Base-by-base conservation (phyloP, 2,329 filamentous ascomycete species). In the Ophiognomonia clavigignenti-juglandacearum region DNA sequence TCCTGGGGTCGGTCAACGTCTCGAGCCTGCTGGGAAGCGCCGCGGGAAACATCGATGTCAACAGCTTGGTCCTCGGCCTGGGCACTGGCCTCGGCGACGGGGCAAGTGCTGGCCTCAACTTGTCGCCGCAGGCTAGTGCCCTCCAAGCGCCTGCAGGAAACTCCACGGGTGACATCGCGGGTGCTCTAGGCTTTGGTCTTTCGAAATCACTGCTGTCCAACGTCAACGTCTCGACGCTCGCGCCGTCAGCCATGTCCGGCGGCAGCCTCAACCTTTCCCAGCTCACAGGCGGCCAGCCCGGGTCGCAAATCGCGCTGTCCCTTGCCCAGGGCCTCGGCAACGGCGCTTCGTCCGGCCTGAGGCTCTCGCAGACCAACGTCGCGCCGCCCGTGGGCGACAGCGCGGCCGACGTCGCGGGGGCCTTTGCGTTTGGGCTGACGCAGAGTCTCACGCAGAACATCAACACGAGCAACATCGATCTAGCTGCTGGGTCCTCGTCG, bases 161-260 rank as follows among this genome's bases (percentile, higher is more conserved):
- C 23, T 37, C 14, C 34, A 23, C 49, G 13, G 34, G 40, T 10
- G 57, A 57, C 22, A 47, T 57, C 6, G 41, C 53, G 8, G 56
- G 58, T 16, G 58, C 52, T 4, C 58, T 64, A 20, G 60, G 56
- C 16, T 64, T 63, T 38, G 61, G 56, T 6, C 45, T 60, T 10
- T 58, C 57, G 4, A 53, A 54, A 24, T 54, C 60, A 13, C 40
- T 63, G 20, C 45, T 56, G 1, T 50, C 53, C 26, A 62, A 56
- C 47, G 35, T 63, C 26, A 46, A 46, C 20, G 35, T 23, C 26
- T 40, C 44, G 20, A 8, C 41, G n/a, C 47, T 47, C 8, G 45
- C 42, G 10, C 48, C 53, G 16, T 46, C 42, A 5, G 58, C n/a
- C n/a, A n/a, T n/a, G n/a, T n/a, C n/a, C n/a, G n/a, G n/a, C n/a